Evolutionary conservation across 441 rosid species (phyloP).

Genomic region (Aleurites moluccanus): DNA sequence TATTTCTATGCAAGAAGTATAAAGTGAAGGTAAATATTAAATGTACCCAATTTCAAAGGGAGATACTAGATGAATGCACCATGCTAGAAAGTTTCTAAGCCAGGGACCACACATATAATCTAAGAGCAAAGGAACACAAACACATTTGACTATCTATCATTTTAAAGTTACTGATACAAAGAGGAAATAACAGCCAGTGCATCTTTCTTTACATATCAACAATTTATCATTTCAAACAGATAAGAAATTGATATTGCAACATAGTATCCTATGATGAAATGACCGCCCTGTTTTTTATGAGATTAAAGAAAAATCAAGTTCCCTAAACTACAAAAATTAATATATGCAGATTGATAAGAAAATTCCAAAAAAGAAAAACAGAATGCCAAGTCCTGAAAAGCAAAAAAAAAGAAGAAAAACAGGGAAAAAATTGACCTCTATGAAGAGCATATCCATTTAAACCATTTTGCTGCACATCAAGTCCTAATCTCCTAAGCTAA

Average conservation of each 20-base stretch:
- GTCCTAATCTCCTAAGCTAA: background rate
- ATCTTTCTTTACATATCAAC: background rate
- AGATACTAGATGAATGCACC: background rate
- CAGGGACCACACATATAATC: no score
- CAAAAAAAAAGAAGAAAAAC: background rate
- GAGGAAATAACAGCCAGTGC: background rate
- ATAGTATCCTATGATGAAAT: background rate
- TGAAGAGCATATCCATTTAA: background rate
- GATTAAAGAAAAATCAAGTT: background rate
- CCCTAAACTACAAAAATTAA: background rate
- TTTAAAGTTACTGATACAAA: conserved; percentile 3
- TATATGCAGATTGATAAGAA: background rate
- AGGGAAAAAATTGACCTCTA: no score
- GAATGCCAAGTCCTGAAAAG: background rate
- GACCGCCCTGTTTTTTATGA: background rate
- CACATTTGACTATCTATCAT: background rate
- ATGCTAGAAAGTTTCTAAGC: background rate
- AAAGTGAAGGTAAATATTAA: background rate
- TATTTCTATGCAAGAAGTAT: background rate
- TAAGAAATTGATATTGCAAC: background rate
- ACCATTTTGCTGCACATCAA: background rate
- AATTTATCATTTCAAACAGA: background rate
- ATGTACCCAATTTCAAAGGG: background rate
- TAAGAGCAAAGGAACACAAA: background rate
- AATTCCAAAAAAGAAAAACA: background rate